These are phyloP conservation scores for Leptomonas pyrrhocoris DNA, from an alignment of 208 protist genomes.

Conservation along the genomic window DNA sequence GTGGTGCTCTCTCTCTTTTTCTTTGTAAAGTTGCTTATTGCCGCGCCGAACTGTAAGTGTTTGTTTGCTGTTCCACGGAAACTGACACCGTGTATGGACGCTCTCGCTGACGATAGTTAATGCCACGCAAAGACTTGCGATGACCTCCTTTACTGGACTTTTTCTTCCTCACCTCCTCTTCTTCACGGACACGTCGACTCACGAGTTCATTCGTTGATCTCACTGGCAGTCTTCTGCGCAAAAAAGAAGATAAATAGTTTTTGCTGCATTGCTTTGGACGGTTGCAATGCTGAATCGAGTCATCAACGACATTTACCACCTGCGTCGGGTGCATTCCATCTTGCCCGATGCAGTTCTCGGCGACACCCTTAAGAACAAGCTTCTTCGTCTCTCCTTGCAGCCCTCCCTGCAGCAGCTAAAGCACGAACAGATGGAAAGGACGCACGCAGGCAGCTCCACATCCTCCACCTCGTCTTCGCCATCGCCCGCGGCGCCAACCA, in stretches of 20 bases:
- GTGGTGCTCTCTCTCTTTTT: background rate
- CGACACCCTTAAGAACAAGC: slow-evolving; percentile 68
- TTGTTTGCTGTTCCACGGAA: too few relatives aligned
- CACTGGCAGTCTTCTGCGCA: background rate
- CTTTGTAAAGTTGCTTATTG: background rate
- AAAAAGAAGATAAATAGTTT: background rate
- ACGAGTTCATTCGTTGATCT: too few relatives aligned
- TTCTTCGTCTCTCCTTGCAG: slow-evolving; percentile 69
- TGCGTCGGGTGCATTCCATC: slow-evolving; percentile 74
- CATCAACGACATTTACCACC: slow-evolving; percentile 73
- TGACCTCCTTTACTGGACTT: background rate
- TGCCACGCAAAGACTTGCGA: too few relatives aligned
- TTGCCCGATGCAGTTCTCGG: slow-evolving; percentile 65
- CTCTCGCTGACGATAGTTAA: too few relatives aligned
- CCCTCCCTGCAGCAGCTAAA: slow-evolving; percentile 48
- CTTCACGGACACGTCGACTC: background rate
- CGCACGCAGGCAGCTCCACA: background rate
- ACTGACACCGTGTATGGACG: too few relatives aligned
- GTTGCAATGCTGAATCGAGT: slow-evolving; percentile 58
- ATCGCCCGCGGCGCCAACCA: background rate
- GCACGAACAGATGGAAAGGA: slow-evolving; percentile 11
- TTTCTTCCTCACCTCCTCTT: background rate
- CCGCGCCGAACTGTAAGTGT: background rate
- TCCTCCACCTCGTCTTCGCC: background rate
- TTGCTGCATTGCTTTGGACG: background rate